A percentile compares a stretch with the other conserved stretches of the same genome.
phyloP scores from a whole-genome alignment of 1,284 basidiomycete species.

The Ustilago trichophora region DNA sequence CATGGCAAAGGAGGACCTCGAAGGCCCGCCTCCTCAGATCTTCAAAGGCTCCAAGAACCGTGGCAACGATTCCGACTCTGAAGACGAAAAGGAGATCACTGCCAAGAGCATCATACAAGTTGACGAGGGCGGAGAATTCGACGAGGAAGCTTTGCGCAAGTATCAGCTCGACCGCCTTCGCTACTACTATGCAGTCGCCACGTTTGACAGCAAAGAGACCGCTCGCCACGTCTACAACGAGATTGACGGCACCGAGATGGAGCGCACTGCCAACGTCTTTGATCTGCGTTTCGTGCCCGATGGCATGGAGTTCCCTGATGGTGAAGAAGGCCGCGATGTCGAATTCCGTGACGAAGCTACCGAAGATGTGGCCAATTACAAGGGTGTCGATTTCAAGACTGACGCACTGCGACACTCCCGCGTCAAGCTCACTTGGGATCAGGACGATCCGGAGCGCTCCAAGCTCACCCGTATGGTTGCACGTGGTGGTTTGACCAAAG shows the following conservation, averaged over 20 bases:
- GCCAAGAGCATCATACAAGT: conserved; percentile 66
- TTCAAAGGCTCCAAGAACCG: conserved; percentile 73
- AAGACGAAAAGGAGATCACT: conserved; percentile 65
- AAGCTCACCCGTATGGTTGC: conserved; percentile 71
- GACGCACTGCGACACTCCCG: conserved; percentile 96
- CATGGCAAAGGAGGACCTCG: conserved; percentile 84
- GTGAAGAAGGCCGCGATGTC: conserved; percentile 81
- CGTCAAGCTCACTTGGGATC: conserved; percentile 98
- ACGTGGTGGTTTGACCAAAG: conserved; percentile 38
- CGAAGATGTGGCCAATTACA: conserved; percentile 74
- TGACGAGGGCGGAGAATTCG: conserved; percentile 68
- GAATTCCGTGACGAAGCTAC: conserved; percentile 73
- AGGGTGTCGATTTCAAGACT: conserved; percentile 89
- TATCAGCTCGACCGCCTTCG: conserved; percentile 94
- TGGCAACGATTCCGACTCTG: no score
- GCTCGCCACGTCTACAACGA: conserved; percentile 85
- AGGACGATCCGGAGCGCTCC: conserved; percentile 89
- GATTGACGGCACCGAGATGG: conserved; percentile 93
- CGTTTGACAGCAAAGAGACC: conserved; percentile 81
- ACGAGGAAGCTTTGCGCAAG: conserved; percentile 86
- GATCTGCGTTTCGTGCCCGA: conserved; percentile 77
- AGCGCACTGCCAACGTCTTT: conserved; percentile 95
- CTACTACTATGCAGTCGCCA: conserved; percentile 95
- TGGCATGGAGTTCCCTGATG: conserved; percentile 80
- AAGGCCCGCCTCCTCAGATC: conserved; percentile 88